Conservation (phyloP, 2,329 filamentous ascomycete species). For the Colletotrichum scovillei region DNA sequence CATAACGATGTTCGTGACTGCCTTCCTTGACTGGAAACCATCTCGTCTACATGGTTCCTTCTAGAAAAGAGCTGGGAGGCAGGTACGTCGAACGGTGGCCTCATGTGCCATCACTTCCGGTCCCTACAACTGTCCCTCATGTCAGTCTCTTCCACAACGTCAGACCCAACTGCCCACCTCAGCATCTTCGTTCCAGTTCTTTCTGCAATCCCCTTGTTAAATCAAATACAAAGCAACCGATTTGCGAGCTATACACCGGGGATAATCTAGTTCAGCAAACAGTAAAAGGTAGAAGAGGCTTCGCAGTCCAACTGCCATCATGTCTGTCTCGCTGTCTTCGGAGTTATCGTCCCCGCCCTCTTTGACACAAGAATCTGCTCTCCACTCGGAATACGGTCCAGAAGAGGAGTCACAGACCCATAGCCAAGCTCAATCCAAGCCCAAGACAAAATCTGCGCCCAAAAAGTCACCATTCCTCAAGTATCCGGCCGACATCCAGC, state of each 20-base stretch:
- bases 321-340: not conserved
- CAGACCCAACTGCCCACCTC: not conserved
- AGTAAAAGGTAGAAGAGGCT: not conserved
- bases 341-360: not conserved
- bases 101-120: not conserved
- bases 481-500: constrained; percentile 20
- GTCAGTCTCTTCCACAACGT: not conserved
- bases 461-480: constrained; percentile 2
- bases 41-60: not conserved
- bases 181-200: not conserved
- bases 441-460: not conserved
- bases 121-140: too few relatives aligned
- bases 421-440: not conserved
- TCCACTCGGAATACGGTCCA: not conserved
- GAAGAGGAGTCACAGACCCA: not conserved
- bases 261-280: not conserved
- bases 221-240: not conserved
- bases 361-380: not conserved
- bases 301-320: not conserved
- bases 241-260: not conserved
- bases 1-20: not conserved
- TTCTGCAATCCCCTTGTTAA: not conserved
- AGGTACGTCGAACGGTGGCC: not conserved
- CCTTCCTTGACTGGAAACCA: not conserved
- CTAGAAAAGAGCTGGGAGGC: not conserved